These are phyloP conservation scores for Ophiostoma novo-ulmi DNA, from an alignment of 2,329 filamentous ascomycete genomes.

Conservation along the genomic window DNA sequence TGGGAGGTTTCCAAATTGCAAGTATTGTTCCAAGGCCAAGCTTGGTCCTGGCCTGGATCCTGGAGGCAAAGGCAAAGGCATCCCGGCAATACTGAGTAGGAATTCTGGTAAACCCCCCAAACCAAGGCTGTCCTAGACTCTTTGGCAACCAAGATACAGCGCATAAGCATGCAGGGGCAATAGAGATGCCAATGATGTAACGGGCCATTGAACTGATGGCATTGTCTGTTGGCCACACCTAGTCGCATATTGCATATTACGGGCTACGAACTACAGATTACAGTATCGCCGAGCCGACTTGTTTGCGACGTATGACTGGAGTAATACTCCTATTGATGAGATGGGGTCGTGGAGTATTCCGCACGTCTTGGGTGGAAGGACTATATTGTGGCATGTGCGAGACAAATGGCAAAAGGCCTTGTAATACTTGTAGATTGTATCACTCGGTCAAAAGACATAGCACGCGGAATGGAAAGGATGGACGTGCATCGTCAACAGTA, in stretches of 20 bases:
- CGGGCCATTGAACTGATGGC: background rate
- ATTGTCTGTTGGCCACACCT: background rate
- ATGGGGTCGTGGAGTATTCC: background rate
- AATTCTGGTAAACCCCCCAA: background rate
- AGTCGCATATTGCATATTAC: background rate
- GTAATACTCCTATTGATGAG: background rate
- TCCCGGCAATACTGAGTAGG: background rate
- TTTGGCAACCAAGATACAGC: background rate
- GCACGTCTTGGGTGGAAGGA: background rate
- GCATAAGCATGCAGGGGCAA: background rate
- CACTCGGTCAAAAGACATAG: background rate
- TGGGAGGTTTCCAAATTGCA: background rate
- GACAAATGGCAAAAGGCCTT: background rate
- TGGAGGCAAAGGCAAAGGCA: background rate
- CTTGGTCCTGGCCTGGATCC: background rate
- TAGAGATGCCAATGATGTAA: background rate
- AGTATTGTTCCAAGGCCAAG: background rate
- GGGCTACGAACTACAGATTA: background rate
- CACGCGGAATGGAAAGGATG: background rate
- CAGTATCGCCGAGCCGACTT: background rate
- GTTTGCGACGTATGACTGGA: background rate
- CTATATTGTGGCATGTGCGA: conserved; percentile 1
- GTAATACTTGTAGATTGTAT: background rate
- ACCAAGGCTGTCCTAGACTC: background rate
- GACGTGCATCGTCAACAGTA: background rate